phyloP scores from a whole-genome alignment of 345 rosid genomes.

The Physaria fendleri region DNA sequence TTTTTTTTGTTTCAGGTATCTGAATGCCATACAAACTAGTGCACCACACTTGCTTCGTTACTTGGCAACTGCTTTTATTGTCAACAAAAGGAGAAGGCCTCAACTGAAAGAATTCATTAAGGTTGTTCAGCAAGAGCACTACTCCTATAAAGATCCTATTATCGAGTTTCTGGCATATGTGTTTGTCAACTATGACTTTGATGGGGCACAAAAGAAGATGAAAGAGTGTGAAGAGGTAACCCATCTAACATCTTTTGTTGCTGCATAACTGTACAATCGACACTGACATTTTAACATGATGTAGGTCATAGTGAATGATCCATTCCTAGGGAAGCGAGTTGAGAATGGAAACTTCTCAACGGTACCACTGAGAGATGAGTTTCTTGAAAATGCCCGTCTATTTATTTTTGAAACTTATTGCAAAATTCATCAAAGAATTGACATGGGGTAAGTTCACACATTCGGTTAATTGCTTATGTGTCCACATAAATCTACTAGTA shows the following conservation, averaged over 20 bases:
- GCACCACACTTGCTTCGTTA: conserved; percentile 96
- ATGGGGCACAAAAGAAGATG: conserved; percentile 97
- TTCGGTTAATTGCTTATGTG: not conserved
- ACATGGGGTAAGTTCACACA: conserved; percentile 56
- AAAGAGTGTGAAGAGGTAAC: conserved; percentile 94
- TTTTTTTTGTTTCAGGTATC: conserved; percentile 66
- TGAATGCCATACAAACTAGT: conserved; percentile 93
- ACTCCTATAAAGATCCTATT: conserved; percentile 91
- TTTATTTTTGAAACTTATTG: conserved; percentile 96
- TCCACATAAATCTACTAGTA: too few species aligned
- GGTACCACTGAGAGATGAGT: conserved; percentile 83
- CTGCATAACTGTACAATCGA: not conserved
- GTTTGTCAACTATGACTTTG: conserved; percentile 90
- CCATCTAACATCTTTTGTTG: not conserved
- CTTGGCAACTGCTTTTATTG: conserved; percentile 93
- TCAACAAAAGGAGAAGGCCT: conserved; percentile 92
- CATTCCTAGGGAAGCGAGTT: conserved; percentile 88
- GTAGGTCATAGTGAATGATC: conserved; percentile 90
- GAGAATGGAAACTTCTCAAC: conserved; percentile 81
- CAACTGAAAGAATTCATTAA: conserved; percentile 90
- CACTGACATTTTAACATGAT: conserved; percentile 9
- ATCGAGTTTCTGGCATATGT: conserved; percentile 90
- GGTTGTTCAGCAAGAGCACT: conserved; percentile 89
- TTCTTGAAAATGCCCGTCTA: conserved; percentile 95
- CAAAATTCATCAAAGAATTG: conserved; percentile 90